Evolutionary conservation across 1,284 basidiomycete genomes (phyloP), one percentile per base, ranked within the genome.

Genomic region (Cutaneotrichosporon cavernicola): DNA sequence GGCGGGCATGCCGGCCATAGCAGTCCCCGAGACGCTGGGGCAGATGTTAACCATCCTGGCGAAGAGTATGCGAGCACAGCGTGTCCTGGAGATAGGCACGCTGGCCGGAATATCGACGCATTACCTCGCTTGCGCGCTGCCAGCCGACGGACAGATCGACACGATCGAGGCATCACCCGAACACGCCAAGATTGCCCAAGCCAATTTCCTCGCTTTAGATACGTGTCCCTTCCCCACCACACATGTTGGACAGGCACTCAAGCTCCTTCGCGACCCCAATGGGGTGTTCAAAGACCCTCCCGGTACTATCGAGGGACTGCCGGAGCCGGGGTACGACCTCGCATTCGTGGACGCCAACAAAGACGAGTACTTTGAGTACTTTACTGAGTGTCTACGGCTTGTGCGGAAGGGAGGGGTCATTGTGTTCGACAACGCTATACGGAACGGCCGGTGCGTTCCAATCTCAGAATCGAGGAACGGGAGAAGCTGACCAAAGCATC

Each of bases 261-360:
- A 74, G 5, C 61, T 70, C 5, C 68, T 79, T 5, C 70, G 67
- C 16, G 69, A 69, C 22, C 70, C 69, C 6, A 46, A 52, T 1
- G 68, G 67, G 9, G 36, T 65, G 31, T 69, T 74, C 51, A 64
- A 63, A 0, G n/a, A 51, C 16, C 69, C 69, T 0, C 74, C 73
- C 1, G 74, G 74, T 0, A 57, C 56, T 6, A 59, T 40, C 1
- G 71, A 74, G 22, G 69, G 67, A 3, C n/a, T 67, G 1, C 55
- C 62, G 1, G 66, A 73, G 40, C 56, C 65, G 7, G 72, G 70
- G 2, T 79, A 79, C 58, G 78, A 79, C 64, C 55, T 79, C 32
- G 68, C 75, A 2, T 79, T 77, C 55, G 73, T 79, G 36, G 76
- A 79, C 68, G 78, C 76, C 26, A 72, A 78, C 51, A 78, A 79